A percentile compares a stretch with the other conserved stretches of the same genome.
phyloP scores from a whole-genome alignment of 1,284 basidiomycete species.

The Anthracocystis setariae region DNA sequence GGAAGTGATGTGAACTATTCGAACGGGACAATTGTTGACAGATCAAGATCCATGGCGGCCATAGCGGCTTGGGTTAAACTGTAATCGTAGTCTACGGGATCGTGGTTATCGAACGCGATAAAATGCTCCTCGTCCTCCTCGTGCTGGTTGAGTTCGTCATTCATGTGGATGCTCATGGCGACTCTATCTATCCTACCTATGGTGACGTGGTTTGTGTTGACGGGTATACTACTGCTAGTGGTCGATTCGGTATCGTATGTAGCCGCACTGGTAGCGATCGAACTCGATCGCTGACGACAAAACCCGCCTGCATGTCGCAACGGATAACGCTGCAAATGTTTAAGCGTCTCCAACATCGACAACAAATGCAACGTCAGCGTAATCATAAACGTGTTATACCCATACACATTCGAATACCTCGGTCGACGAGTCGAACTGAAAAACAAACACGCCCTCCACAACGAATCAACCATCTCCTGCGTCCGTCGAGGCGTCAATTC shows the following conservation, averaged over 20 bases:
- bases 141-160: neutral
- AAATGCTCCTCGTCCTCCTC: conserved; percentile 2
- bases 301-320: neutral
- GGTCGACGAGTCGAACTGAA: conserved; percentile 24
- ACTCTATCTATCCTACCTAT: neutral
- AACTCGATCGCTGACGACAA: neutral
- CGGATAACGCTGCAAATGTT: conserved; percentile 17
- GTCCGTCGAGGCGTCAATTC: conserved; percentile 10
- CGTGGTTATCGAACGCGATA: neutral
- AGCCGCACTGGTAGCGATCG: neutral
- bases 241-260: conserved; percentile 3
- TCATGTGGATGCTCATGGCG: neutral
- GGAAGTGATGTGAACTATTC: too few species aligned
- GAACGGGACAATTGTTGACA: too few species aligned
- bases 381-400: conserved; percentile 45
- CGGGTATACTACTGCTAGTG: too few species aligned
- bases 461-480: conserved; percentile 26
- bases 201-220: too few species aligned
- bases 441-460: conserved; percentile 30
- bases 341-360: conserved; percentile 34
- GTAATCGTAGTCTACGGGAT: conserved; percentile 6
- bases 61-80: conserved; percentile 17
- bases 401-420: conserved; percentile 29
- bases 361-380: conserved; percentile 22
- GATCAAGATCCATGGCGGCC: conserved; percentile 10